Conservation (phyloP, 108 stramenopile genomes). For the Bacterosira constricta region DNA sequence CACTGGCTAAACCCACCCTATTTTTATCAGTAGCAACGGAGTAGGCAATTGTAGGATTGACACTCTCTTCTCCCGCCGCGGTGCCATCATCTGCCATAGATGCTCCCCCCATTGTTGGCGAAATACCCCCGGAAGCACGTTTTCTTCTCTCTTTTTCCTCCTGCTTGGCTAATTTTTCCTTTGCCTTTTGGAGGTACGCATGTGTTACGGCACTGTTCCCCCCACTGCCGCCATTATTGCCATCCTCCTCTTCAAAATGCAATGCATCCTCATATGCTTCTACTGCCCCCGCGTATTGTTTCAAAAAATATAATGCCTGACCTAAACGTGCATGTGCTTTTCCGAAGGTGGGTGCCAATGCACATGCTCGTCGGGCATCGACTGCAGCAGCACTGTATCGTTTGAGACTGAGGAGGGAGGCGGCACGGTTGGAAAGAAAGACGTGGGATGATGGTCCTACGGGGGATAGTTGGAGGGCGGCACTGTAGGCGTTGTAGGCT, state of each 20-base stretch:
- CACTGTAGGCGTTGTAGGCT: conserved; percentile 90
- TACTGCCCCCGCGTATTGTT: conserved; percentile 81
- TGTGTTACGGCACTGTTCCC: conserved; percentile 64
- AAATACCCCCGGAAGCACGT: conserved; percentile 3
- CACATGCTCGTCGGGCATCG: conserved; percentile 83
- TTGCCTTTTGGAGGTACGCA: conserved; percentile 87
- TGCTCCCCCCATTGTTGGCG: too few species aligned
- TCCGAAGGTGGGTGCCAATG: conserved; percentile 88
- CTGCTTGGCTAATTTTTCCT: conserved; percentile 67
- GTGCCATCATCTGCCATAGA: conserved; percentile 63
- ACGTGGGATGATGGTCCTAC: conserved; percentile 90
- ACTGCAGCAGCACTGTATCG: conserved; percentile 84
- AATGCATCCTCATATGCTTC: conserved; percentile 90
- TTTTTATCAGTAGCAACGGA: conserved; percentile 68
- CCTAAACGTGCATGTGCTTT: conserved; percentile 94
- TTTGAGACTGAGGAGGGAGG: conserved; percentile 80
- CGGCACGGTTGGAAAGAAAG: conserved; percentile 86
- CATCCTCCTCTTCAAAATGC: conserved; percentile 65
- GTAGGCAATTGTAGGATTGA: conserved; percentile 56
- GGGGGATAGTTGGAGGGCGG: conserved; percentile 85
- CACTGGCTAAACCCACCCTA: conserved; percentile 42
- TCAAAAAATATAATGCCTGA: conserved; percentile 84
- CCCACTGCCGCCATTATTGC: conserved; percentile 11
- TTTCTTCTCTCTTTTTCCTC: conserved; percentile 56
- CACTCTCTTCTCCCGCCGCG: conserved; percentile 57